A percentile compares a stretch with the other conserved stretches of the same genome.
Evolutionary conservation across 176 grass and related monocot species (phyloP).

Genomic region (Oryza officinalis): DNA sequence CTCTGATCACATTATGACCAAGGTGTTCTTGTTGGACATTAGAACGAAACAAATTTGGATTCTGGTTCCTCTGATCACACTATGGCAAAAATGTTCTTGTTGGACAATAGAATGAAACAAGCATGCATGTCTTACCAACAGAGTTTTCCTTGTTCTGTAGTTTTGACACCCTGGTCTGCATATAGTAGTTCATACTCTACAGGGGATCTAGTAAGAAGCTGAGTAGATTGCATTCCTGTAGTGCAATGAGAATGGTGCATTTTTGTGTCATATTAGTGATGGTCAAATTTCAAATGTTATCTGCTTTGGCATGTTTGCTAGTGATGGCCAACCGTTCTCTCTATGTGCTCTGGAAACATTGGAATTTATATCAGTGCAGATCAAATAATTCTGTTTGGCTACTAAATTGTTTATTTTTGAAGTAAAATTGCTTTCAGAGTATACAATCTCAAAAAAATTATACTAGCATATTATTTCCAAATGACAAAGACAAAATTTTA

Average conservation of each 20-base stretch:
- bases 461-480: neutral
- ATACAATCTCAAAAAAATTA: neutral
- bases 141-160: neutral
- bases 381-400: neutral
- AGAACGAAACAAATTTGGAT: neutral
- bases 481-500: neutral
- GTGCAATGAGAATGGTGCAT: neutral
- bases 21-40: neutral
- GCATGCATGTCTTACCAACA: neutral
- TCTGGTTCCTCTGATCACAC: constrained; percentile 6
- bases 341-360: neutral
- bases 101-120: constrained; percentile 7
- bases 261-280: neutral
- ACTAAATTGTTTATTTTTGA: neutral
- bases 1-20: neutral
- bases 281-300: neutral
- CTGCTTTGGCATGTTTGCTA: neutral
- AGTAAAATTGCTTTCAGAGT: neutral
- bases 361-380: neutral
- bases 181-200: neutral
- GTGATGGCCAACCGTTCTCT: neutral
- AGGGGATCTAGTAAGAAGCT: neutral
- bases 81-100: neutral
- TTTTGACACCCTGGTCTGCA: neutral
- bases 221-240: constrained; percentile 8